Evolutionary conservation across 1,139 yeast genomes (phyloP), one percentile per base, ranked within the genome.

Genomic region (Zhuliangozyma blackwelliae): DNA sequence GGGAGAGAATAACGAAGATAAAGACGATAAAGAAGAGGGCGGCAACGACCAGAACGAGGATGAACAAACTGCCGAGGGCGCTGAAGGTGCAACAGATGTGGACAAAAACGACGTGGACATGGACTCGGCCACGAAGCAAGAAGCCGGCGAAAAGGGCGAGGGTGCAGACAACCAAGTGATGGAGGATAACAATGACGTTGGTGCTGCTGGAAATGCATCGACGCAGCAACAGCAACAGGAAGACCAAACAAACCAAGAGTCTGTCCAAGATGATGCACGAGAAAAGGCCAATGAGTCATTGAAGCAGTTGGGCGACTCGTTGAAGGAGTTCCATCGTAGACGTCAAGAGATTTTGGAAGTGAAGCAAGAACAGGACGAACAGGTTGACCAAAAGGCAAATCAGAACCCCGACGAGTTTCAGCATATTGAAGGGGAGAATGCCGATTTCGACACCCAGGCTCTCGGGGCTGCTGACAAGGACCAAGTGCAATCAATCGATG

Each of bases 301-400:
- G 61, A 85, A 85, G 55, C 89, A 89, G 54, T 69, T 92, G 20
- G 97, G 97, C 37, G 97, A 90, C 56, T 79, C 95, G 0, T 61
- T 89, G 58, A 86, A 89, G 54, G 96, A 90, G 55, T 92, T 85
- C 64, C 95, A 90, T 56, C 85, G 89, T 56, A 83, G 96, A 52
- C 80, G 86, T 47, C 89, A 86, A 57, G 97, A 89, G 51, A 90
- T 90, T 44, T 70, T 75, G 46, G 86, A 82, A 46, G 76, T 84
- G 6, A 63, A 68, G n/a, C 68, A 48, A 67, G 72, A 71, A 11
- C 59, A 63, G 27, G 72, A 69, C 28, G 41, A 43, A 19, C 44
- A 48, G 25, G 71, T 68, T 32, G 75, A 72, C 31, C 46, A 50
- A 2, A 62, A 71, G 30, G 78, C 81, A 11, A 81, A 76, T 43